A percentile compares a stretch with the other conserved stretches of the same genome.
Evolutionary conservation across 2,329 filamentous ascomycete genomes (phyloP).

Genomic region (Orbilia brochopaga): DNA sequence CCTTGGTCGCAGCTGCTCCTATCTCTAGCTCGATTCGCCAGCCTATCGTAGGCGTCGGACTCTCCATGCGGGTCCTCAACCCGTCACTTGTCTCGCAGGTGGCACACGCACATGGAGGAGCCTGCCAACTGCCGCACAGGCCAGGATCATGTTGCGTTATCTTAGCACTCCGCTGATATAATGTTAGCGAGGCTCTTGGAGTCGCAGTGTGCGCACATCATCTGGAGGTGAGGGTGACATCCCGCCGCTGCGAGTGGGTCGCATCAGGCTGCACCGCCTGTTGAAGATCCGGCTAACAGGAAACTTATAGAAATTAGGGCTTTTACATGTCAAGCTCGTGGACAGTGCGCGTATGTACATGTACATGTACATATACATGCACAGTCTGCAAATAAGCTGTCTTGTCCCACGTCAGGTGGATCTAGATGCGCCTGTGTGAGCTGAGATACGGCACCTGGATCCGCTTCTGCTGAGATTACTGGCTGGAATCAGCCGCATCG

Average conservation of each 20-base stretch:
- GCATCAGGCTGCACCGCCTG: slow-evolving; percentile 29
- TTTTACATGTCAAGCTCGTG: neutral
- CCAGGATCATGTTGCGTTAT: neutral
- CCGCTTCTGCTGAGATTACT: no score
- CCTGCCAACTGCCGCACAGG: slow-evolving; percentile 2
- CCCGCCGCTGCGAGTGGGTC: slow-evolving; percentile 20
- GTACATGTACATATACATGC: no score
- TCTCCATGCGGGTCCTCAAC: neutral
- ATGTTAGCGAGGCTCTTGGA: neutral
- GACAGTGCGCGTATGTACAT: no score
- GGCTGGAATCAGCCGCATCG: no score
- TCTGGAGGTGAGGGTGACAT: slow-evolving; percentile 16
- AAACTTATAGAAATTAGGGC: neutral
- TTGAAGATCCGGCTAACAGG: slow-evolving; percentile 5
- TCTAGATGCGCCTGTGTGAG: neutral
- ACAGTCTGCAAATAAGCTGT: neutral
- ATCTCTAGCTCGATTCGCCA: neutral
- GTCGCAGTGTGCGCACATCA: neutral
- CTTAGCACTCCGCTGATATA: neutral
- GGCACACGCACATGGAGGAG: neutral
- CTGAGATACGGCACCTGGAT: no score
- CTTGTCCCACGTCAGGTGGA: neutral
- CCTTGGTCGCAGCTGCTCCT: slow-evolving; percentile 14
- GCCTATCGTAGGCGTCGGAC: neutral
- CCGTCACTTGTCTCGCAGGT: neutral